Evolutionary conservation across 2,329 filamentous ascomycete species (phyloP).

Genomic region (Xylariomycetidae sp.): DNA sequence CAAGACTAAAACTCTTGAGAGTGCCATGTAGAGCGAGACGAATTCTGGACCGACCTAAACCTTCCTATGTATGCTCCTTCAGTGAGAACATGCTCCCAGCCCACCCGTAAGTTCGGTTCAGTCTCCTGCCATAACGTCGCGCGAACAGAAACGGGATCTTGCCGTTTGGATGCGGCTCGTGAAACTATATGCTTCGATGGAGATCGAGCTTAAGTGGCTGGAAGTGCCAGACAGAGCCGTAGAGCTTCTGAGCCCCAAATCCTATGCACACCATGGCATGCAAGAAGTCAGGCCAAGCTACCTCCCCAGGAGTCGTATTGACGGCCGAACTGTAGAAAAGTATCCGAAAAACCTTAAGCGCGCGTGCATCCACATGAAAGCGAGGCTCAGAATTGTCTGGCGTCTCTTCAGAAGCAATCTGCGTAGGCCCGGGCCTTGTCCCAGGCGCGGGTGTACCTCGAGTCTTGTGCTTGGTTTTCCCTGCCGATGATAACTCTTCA

Average conservation of each 20-base stretch:
- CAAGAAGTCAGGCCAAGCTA: slow-evolving; percentile 49
- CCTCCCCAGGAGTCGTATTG: slow-evolving; percentile 38
- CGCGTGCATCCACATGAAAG: slow-evolving; percentile 24
- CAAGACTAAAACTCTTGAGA: no score
- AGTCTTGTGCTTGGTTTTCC: no score
- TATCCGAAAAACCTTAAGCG: slow-evolving; percentile 30
- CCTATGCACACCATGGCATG: slow-evolving; percentile 46
- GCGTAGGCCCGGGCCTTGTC: no score
- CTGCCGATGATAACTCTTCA: no score
- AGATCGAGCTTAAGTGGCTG: slow-evolving; percentile 37
- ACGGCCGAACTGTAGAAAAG: slow-evolving; percentile 36
- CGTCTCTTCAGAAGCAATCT: no score
- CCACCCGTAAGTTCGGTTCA: slow-evolving; percentile 50
- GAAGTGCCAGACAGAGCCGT: slow-evolving; percentile 60
- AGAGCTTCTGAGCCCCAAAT: slow-evolving; percentile 51
- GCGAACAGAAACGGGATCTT: slow-evolving; percentile 47
- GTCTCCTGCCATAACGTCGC: slow-evolving; percentile 41
- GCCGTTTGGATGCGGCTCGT: slow-evolving; percentile 52
- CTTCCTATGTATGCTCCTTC: no score
- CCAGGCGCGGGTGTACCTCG: no score
- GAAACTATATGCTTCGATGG: slow-evolving; percentile 51
- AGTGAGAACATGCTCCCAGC: slow-evolving; percentile 41
- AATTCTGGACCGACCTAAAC: no score
- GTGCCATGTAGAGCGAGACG: no score
- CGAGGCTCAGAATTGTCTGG: no score